Conservation (phyloP, 2,329 filamentous ascomycete species). For the Mollisia scopiformis region DNA sequence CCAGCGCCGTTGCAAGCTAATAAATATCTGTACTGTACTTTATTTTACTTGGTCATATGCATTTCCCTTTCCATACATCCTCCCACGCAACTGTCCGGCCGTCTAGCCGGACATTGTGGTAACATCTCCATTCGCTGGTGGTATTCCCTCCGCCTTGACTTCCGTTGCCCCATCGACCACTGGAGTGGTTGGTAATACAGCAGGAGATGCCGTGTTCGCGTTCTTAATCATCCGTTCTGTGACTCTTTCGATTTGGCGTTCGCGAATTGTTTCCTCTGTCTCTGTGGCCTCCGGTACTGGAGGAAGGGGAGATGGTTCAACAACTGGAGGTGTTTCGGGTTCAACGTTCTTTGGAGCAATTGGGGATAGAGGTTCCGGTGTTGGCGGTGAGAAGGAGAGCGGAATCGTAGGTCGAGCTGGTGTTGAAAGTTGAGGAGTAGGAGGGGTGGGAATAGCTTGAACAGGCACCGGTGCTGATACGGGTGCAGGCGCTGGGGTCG, state of each 20-base stretch:
- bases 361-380: background rate
- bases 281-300: background rate
- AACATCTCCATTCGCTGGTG: background rate
- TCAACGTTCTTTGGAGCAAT: background rate
- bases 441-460: background rate
- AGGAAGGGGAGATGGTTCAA: background rate
- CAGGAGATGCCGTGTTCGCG: constrained; percentile 10
- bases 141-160: background rate
- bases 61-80: no score
- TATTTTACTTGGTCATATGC: no score
- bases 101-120: no score
- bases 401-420: background rate
- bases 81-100: no score
- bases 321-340: background rate
- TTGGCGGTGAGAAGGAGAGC: background rate
- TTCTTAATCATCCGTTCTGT: constrained; percentile 26
- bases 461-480: background rate
- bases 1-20: no score
- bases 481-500: background rate
- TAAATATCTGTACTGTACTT: no score
- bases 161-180: background rate
- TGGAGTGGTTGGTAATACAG: background rate
- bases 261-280: background rate
- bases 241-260: constrained; percentile 18
- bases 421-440: background rate